Conservation (phyloP, 768 basidiomycete species). For the Tulasnella sp. region DNA sequence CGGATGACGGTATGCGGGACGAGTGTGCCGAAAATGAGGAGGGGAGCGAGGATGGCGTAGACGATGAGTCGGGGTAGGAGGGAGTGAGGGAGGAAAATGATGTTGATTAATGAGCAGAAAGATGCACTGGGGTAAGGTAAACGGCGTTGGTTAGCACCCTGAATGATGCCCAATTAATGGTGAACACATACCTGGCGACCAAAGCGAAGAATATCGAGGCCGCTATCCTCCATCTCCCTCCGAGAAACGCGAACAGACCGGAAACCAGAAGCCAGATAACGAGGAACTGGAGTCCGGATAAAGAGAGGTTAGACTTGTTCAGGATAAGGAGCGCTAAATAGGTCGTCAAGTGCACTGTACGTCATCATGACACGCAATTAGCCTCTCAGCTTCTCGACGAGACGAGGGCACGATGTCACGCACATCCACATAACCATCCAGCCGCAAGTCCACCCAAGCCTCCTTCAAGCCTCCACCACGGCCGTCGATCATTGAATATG, state of each 20-base stretch:
- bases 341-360: constrained; percentile 50
- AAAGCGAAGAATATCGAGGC: constrained; percentile 44
- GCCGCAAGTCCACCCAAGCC: constrained; percentile 54
- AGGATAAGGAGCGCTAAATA: constrained; percentile 54
- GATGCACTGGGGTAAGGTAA: constrained; percentile 32
- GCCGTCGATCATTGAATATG: constrained; percentile 26
- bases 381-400: background rate
- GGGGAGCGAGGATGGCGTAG: constrained; percentile 32
- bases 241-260: constrained; percentile 41
- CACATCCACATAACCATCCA: constrained; percentile 56
- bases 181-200: constrained; percentile 45
- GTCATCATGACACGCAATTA: constrained; percentile 15
- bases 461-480: constrained; percentile 44
- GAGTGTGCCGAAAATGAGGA: constrained; percentile 38
- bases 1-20: constrained; percentile 43
- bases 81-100: constrained; percentile 46
- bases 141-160: background rate
- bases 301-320: constrained; percentile 39
- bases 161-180: constrained; percentile 1
- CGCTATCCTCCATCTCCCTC: constrained; percentile 48
- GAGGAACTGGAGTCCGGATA: constrained; percentile 47
- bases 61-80: constrained; percentile 44
- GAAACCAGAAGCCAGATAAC: constrained; percentile 53
- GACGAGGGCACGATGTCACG: constrained; percentile 25
- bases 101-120: constrained; percentile 44